These are phyloP conservation scores for Hibiscus mutabilis DNA, from an alignment of 345 rosid genomes.

Conservation along the genomic window DNA sequence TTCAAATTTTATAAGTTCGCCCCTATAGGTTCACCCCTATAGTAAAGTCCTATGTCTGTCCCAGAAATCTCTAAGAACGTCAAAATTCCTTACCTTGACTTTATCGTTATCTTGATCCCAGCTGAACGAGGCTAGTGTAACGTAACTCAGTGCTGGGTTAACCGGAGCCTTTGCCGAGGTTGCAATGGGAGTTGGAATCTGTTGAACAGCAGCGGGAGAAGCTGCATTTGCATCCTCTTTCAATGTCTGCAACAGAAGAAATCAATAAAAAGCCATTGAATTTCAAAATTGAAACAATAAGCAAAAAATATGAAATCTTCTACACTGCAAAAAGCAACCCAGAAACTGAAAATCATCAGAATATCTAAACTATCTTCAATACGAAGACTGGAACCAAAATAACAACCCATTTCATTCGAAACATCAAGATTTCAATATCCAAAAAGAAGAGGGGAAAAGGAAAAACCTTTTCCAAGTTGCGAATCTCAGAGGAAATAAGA, in stretches of 20 bases:
- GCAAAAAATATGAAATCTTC: too few relatives aligned
- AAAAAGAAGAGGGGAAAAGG: not conserved
- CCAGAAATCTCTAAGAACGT: not conserved
- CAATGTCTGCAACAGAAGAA: slow-evolving; percentile 26
- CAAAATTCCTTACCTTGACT: slow-evolving; percentile 58
- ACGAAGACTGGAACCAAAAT: not conserved
- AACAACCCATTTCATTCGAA: not conserved
- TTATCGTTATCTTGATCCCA: slow-evolving; percentile 97
- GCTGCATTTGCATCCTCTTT: slow-evolving; percentile 16
- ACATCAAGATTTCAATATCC: not conserved
- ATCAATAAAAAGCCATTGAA: not conserved
- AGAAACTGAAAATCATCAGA: not conserved
- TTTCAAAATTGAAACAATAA: not conserved
- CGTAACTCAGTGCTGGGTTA: slow-evolving; percentile 33
- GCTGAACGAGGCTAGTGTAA: slow-evolving; percentile 69
- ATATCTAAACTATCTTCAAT: not conserved
- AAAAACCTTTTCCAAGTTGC: not conserved
- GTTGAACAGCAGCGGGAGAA: slow-evolving; percentile 17
- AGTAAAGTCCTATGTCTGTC: too few relatives aligned
- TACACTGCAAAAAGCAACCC: too few relatives aligned
- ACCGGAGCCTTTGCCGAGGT: slow-evolving; percentile 35
- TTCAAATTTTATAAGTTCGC: too few relatives aligned
- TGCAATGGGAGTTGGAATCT: slow-evolving; percentile 34
- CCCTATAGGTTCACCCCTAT: too few relatives aligned
- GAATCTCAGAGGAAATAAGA: not conserved